These are phyloP conservation scores for Fallopia convolvulus DNA, from an alignment of 148 eudicot species.

Conservation along the genomic window DNA sequence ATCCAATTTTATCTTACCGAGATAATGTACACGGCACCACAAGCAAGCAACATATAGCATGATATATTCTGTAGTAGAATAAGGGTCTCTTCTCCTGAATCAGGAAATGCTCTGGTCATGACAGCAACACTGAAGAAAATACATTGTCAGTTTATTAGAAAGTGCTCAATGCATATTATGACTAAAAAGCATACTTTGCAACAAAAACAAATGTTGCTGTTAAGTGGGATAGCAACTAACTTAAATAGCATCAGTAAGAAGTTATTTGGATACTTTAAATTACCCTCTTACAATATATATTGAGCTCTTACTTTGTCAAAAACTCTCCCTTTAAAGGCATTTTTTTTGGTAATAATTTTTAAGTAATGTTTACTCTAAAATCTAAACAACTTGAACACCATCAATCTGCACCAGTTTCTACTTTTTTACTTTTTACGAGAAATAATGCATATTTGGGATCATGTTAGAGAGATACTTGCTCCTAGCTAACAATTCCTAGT, in stretches of 20 bases:
- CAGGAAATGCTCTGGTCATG: conserved; percentile 86
- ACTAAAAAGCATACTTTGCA: not conserved
- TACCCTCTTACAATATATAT: not conserved
- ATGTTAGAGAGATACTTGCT: not conserved
- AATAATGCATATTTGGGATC: not conserved
- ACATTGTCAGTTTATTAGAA: not conserved
- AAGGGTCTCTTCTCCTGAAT: conserved; percentile 29
- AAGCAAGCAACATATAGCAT: conserved; percentile 70
- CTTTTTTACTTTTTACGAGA: not conserved
- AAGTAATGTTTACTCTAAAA: not conserved
- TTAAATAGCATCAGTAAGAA: too few relatives aligned
- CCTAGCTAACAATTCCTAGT: not conserved
- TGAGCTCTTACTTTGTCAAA: not conserved
- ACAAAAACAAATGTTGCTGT: not conserved
- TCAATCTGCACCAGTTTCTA: not conserved
- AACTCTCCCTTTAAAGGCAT: not conserved
- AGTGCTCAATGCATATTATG: not conserved
- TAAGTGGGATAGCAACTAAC: not conserved
- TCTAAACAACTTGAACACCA: not conserved
- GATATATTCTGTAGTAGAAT: conserved; percentile 73
- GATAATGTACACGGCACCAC: conserved; percentile 70
- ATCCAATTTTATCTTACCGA: conserved; percentile 44
- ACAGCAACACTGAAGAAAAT: conserved; percentile 74
- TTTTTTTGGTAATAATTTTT: not conserved
- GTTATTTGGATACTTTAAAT: not conserved